Conservation (phyloP, 768 basidiomycete species). For the Mycena galopus region DNA sequence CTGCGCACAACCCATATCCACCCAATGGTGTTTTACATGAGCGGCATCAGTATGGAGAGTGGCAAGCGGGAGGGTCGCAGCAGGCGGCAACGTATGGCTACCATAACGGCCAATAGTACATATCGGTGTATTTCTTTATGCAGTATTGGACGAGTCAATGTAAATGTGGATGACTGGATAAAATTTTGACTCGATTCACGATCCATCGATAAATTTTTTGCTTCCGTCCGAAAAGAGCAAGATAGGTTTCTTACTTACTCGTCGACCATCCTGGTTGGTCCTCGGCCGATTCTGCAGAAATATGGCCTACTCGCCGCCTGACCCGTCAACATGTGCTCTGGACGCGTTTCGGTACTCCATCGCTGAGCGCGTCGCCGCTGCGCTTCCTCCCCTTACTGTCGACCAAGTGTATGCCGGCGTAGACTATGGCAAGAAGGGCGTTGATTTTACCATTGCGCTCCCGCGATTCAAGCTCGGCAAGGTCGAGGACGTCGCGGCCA, state of each 20-base stretch:
- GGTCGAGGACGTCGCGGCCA: slow-evolving; percentile 80
- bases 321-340: slow-evolving; percentile 75
- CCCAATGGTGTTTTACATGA: slow-evolving; percentile 17
- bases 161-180: slow-evolving; percentile 27
- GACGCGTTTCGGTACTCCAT: slow-evolving; percentile 89
- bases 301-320: slow-evolving; percentile 55
- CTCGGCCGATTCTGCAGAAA: slow-evolving; percentile 17
- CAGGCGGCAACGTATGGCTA: slow-evolving; percentile 28
- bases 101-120: slow-evolving; percentile 23
- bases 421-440: slow-evolving; percentile 93
- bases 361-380: slow-evolving; percentile 77
- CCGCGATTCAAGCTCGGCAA: slow-evolving; percentile 93
- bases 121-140: not conserved
- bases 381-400: slow-evolving; percentile 72
- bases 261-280: not conserved
- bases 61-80: slow-evolving; percentile 25
- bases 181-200: too few species aligned
- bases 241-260: slow-evolving; percentile 18
- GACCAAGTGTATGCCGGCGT: slow-evolving; percentile 89
- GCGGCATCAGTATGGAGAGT: slow-evolving; percentile 19
- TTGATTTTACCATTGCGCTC: slow-evolving; percentile 91
- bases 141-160: not conserved
- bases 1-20: slow-evolving; percentile 16
- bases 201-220: slow-evolving; percentile 26
- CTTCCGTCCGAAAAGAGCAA: not conserved